Percentiles rank a stretch among this genome's conserved stretches.
These are phyloP conservation scores for Dactylellina parvicollis DNA, from an alignment of 2,329 filamentous ascomycete species.

Conservation along the genomic window DNA sequence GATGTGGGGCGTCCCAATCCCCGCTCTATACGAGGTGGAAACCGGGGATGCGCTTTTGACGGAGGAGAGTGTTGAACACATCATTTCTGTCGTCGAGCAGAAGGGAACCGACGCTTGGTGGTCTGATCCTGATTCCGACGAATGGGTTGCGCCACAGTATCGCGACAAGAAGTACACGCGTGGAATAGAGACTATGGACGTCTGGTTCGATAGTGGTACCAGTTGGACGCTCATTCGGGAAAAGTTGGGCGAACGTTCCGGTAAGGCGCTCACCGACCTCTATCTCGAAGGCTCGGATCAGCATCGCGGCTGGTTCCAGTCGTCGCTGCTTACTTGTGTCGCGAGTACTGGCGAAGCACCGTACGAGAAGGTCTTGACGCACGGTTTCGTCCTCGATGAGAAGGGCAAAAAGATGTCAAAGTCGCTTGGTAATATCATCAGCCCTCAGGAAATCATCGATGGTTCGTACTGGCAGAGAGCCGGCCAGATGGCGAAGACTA, in stretches of 20 bases:
- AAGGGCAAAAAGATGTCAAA: constrained; percentile 99
- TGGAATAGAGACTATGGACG: constrained; percentile 96
- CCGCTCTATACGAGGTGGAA: constrained; percentile 78
- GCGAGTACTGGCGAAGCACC: constrained; percentile 73
- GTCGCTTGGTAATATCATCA: constrained; percentile 87
- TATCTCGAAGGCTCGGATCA: constrained; percentile 96
- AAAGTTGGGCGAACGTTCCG: constrained; percentile 60
- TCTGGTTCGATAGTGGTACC: constrained; percentile 98
- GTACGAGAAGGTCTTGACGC: constrained; percentile 89
- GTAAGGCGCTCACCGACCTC: constrained; percentile 74
- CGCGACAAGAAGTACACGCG: constrained; percentile 71
- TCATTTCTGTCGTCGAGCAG: constrained; percentile 79
- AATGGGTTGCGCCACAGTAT: constrained; percentile 69
- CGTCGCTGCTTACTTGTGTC: constrained; percentile 86
- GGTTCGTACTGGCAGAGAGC: constrained; percentile 75
- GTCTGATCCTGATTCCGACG: constrained; percentile 79
- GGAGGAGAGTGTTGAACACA: constrained; percentile 80
- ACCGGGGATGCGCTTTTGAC: constrained; percentile 80
- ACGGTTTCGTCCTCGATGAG: constrained; percentile 91
- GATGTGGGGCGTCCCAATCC: constrained; percentile 96
- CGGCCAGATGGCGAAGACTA: constrained; percentile 66
- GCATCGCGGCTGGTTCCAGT: constrained; percentile 98
- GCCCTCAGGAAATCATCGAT: constrained; percentile 83
- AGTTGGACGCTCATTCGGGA: constrained; percentile 75
- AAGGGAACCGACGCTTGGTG: constrained; percentile 95